Base-by-base conservation (phyloP, 192 early-diverging fungal species). In the Backusella mclennaniae region DNA sequence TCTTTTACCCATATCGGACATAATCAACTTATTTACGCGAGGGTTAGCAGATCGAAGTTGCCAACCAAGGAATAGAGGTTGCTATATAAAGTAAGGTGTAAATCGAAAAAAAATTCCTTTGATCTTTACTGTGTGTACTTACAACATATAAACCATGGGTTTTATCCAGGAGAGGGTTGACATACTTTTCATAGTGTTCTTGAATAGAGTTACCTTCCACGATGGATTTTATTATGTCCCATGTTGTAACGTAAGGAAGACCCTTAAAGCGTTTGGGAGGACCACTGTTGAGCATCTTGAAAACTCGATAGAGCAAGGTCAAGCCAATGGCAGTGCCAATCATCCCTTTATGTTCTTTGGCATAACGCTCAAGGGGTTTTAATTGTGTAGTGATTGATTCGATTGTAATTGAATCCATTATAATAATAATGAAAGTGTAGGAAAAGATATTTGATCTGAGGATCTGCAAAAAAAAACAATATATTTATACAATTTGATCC, bases 1-100 rank as follows among this genome's bases (percentile, higher is more conserved):
- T 69, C 12, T 6, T 69, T 71, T 39, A 71, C 69, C 26, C 6
- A 31, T 46, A 49, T 71, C 69, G 1, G 69, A n/a, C 39, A 71
- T 29, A 23, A 71, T 39, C 9, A 44, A 4, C 23, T 71, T 71
- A 31, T 31, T 46, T 42, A 39, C 23, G 1, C 23, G 38, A 7
- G 69, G 69, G 17, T 71, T 41, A 29, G 26, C 17, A 23, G 39
- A 71, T 29, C 29, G 38, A 71, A 71, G 38, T 29, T 44, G n/a
- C 69, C 69, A 71, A 42, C 41, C 69, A 46, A 46, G 15, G 14
- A 39, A 21, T 17, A n/a, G 29, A 3, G 41, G 69, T 44, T 44
- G n/a, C 69, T 71, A 46, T 44, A 39, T 42, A 33, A 44, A 71
- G 23, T 33, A 46, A 71, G 26, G 6, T 42, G 21, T 17, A 71